Evolutionary conservation across 2,329 filamentous ascomycete species (phyloP).

Genomic region (Didymella keratinophila): DNA sequence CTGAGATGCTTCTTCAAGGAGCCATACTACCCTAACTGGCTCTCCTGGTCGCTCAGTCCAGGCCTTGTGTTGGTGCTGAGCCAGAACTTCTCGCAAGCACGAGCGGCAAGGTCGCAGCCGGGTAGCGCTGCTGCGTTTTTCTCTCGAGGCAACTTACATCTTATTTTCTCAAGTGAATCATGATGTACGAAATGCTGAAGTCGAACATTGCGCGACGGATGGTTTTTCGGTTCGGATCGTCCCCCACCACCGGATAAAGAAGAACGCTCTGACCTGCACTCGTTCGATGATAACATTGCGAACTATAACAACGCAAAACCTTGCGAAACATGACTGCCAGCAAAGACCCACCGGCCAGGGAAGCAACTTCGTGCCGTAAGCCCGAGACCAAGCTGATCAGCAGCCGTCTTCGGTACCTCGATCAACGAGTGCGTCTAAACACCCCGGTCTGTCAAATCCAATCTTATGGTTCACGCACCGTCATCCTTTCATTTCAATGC

Average conservation of each 20-base stretch:
- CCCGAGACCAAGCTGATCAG: conserved; percentile 11
- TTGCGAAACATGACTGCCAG: not conserved
- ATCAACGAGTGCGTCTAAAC: not conserved
- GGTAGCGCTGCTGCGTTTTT: not conserved
- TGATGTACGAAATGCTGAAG: not conserved
- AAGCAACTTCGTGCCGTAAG: conserved; percentile 9
- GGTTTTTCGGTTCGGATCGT: conserved; percentile 5
- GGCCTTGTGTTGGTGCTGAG: not conserved
- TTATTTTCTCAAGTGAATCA: not conserved
- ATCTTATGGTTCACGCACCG: conserved; percentile 6
- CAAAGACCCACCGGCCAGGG: conserved; percentile 1
- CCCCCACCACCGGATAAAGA: conserved; percentile 19
- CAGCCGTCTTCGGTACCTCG: not conserved
- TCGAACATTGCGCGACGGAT: not conserved
- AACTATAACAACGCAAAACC: not conserved
- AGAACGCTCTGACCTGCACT: conserved; percentile 2
- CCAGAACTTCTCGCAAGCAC: not conserved
- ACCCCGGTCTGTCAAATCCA: conserved; percentile 1
- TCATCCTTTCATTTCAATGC: conserved; percentile 12
- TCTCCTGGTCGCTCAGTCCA: not conserved
- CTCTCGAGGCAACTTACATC: not conserved
- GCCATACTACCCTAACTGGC: not conserved
- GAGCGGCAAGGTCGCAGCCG: not conserved
- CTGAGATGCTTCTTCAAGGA: not conserved
- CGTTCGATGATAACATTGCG: conserved; percentile 1